Evolutionary conservation across 257 asterid genomes (phyloP).

Genomic region (Dorcoceras hygrometricum): DNA sequence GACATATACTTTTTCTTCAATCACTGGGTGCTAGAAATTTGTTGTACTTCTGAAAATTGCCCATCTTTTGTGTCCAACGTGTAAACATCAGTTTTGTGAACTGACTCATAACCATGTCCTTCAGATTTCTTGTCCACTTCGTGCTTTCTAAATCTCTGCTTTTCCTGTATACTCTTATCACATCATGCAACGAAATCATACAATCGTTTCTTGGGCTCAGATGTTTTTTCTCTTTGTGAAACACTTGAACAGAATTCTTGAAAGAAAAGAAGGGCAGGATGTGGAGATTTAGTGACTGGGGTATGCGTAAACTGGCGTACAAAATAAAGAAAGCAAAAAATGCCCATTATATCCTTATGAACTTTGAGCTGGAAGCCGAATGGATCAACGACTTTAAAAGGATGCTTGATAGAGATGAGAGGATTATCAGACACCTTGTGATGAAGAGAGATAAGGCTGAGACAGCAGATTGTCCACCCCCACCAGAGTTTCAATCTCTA

Average conservation of each 20-base stretch:
- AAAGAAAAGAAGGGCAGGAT: slow-evolving; percentile 83
- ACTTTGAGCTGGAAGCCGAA: slow-evolving; percentile 76
- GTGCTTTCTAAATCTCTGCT: not conserved
- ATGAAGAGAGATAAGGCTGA: slow-evolving; percentile 86
- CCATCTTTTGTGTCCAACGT: not conserved
- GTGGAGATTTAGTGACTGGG: slow-evolving; percentile 98
- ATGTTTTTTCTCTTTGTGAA: not conserved
- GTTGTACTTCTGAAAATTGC: not conserved
- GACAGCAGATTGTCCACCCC: slow-evolving; percentile 86
- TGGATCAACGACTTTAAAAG: slow-evolving; percentile 88
- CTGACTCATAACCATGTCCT: too few species aligned
- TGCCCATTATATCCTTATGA: slow-evolving; percentile 87
- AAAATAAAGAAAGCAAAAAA: slow-evolving; percentile 72
- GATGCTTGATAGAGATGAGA: slow-evolving; percentile 84
- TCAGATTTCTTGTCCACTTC: not conserved
- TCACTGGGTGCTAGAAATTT: not conserved
- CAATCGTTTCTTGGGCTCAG: not conserved
- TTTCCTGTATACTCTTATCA: not conserved
- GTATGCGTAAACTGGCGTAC: slow-evolving; percentile 92
- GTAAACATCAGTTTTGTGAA: not conserved
- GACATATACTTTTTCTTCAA: not conserved
- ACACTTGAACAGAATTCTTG: slow-evolving; percentile 50
- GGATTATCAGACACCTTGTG: slow-evolving; percentile 89
- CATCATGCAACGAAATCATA: not conserved
- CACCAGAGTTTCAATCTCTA: slow-evolving; percentile 64